These are phyloP conservation scores for Raphanus sativus DNA, from an alignment of 345 rosid genomes.

Conservation along the genomic window DNA sequence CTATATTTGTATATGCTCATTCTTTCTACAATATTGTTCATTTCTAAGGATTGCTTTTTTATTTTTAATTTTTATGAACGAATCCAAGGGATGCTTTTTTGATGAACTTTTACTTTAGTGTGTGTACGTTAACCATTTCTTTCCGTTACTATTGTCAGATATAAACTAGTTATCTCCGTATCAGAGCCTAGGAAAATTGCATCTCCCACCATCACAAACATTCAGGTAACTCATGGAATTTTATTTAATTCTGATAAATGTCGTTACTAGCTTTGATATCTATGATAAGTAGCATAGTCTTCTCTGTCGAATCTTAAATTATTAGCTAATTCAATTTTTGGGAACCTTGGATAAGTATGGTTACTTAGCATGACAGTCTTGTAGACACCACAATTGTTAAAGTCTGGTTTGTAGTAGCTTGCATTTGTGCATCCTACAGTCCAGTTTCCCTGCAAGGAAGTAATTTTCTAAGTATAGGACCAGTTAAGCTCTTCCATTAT, in stretches of 20 bases:
- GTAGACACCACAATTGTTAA: slow-evolving; percentile 9
- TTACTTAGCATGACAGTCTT: slow-evolving; percentile 7
- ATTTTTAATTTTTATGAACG: no score
- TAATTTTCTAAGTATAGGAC: neutral
- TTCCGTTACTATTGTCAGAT: slow-evolving; percentile 48
- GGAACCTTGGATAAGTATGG: neutral
- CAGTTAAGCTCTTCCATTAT: neutral
- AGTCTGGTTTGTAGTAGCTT: slow-evolving; percentile 7
- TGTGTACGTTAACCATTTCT: slow-evolving; percentile 20
- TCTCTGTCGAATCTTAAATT: neutral
- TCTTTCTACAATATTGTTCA: neutral
- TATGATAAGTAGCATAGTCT: slow-evolving; percentile 1
- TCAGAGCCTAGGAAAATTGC: slow-evolving; percentile 80
- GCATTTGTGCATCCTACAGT: slow-evolving; percentile 1
- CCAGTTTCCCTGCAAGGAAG: slow-evolving; percentile 6
- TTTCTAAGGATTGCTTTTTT: neutral
- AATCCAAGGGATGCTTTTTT: neutral
- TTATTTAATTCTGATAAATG: neutral
- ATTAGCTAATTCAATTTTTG: slow-evolving; percentile 10
- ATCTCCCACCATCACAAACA: slow-evolving; percentile 76
- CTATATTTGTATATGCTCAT: neutral
- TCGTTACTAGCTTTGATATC: neutral
- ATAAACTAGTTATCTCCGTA: slow-evolving; percentile 79
- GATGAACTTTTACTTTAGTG: neutral
- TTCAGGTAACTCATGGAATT: slow-evolving; percentile 56